These are phyloP conservation scores for Cephalotrichum gorgonifer DNA, from an alignment of 2,329 filamentous ascomycete species.

Conservation along the genomic window DNA sequence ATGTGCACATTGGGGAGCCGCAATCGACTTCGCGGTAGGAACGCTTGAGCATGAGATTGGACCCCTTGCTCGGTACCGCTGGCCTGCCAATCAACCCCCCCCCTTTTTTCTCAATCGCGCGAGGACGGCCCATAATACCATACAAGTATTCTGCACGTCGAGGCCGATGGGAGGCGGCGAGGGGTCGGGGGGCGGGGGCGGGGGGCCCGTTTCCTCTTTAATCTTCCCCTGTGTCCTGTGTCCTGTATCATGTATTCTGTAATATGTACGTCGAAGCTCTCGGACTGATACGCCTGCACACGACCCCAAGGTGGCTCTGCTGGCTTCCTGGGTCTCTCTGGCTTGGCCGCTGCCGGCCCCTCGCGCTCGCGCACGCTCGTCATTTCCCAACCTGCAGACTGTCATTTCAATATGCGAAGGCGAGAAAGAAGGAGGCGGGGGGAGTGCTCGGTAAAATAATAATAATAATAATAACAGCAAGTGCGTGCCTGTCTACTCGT, in stretches of 20 bases:
- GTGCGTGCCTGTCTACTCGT: no score
- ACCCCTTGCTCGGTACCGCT: not conserved
- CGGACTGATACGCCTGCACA: not conserved
- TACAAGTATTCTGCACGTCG: no score
- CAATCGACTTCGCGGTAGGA: conserved; percentile 55
- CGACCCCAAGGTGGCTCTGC: not conserved
- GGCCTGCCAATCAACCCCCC: not conserved
- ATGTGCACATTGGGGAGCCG: conserved; percentile 41
- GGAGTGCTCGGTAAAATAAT: not conserved
- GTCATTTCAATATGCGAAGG: not conserved
- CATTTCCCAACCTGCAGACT: conserved; percentile 1
- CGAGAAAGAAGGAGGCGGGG: not conserved
- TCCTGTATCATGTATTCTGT: no score
- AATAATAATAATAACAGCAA: not conserved
- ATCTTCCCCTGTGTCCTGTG: no score
- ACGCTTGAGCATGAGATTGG: conserved; percentile 17
- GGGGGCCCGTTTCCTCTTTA: no score
- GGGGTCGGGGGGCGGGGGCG: no score
- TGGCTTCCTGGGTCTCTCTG: not conserved
- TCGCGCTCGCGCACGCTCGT: not conserved
- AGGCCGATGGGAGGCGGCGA: no score
- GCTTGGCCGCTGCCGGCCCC: not conserved
- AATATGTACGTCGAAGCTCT: not conserved
- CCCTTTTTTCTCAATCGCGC: no score
- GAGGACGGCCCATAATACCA: no score